Conservation (phyloP, 164 flowering plant species). For the Dillenia suffruticosa region DNA sequence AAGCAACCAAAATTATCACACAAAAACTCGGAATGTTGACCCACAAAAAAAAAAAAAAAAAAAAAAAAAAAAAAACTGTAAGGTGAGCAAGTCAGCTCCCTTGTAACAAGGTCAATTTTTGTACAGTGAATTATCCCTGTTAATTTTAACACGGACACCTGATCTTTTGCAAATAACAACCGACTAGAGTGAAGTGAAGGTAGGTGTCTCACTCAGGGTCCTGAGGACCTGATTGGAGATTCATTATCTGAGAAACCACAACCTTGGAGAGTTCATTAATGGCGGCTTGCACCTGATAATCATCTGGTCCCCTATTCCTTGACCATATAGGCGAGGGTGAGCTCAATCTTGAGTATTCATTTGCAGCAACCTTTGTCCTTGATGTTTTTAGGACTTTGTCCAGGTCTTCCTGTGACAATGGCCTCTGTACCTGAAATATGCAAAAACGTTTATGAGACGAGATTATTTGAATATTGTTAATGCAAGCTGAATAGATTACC, state of each 20-base stretch:
- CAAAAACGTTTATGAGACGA: not conserved
- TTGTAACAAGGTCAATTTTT: no score
- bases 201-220: conserved; percentile 18
- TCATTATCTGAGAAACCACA: conserved; percentile 61
- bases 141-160: no score
- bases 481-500: no score
- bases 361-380: conserved; percentile 61
- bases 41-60: no score
- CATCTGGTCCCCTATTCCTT: conserved; percentile 40
- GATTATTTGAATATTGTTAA: no score
- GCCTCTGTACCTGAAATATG: conserved; percentile 58
- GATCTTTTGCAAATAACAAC: no score
- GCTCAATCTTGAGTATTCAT: conserved; percentile 43
- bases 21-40: no score
- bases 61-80: no score
- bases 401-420: conserved; percentile 66
- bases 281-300: conserved; percentile 64
- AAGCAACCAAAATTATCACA: no score
- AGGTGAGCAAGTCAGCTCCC: no score
- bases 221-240: conserved; percentile 55
- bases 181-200: no score
- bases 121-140: no score
- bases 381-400: conserved; percentile 61
- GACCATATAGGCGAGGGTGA: conserved; percentile 42
- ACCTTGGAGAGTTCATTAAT: conserved; percentile 74